Evolutionary conservation across 805 yeast genomes (phyloP).

Genomic region (Wickerhamiella azyma): DNA sequence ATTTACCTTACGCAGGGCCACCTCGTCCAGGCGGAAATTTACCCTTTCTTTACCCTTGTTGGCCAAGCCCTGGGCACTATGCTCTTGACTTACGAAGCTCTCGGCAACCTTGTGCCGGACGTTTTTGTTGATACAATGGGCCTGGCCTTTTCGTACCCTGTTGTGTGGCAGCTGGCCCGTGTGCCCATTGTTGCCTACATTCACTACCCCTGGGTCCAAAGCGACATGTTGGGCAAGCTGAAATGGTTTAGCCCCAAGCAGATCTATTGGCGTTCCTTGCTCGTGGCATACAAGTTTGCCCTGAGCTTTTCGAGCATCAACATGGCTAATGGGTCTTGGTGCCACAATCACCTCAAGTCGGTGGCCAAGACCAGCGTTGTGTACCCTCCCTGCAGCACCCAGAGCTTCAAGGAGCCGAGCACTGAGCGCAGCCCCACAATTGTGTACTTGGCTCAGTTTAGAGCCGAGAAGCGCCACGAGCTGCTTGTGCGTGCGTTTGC

Average conservation of each 20-base stretch:
- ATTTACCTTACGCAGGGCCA: constrained; percentile 43
- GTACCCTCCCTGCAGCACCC: constrained; percentile 86
- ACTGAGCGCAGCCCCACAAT: constrained; percentile 16
- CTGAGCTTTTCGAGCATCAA: constrained; percentile 57
- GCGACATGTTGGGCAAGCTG: constrained; percentile 47
- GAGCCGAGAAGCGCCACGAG: constrained; percentile 87
- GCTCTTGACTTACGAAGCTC: constrained; percentile 54
- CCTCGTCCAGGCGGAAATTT: constrained; percentile 54
- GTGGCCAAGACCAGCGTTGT: constrained; percentile 34
- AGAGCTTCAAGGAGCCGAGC: constrained; percentile 28
- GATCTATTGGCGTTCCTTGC: constrained; percentile 58
- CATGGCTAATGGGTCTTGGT: constrained; percentile 85
- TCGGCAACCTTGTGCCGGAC: constrained; percentile 59
- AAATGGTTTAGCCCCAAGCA: constrained; percentile 29
- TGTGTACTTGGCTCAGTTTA: constrained; percentile 74
- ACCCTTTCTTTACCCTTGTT: constrained; percentile 67
- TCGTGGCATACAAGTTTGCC: constrained; percentile 46
- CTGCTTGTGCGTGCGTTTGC: constrained; percentile 54
- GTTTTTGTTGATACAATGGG: constrained; percentile 94
- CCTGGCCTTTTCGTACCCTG: constrained; percentile 71
- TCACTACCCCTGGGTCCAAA: constrained; percentile 88
- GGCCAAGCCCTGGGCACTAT: constrained; percentile 83
- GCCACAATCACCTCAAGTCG: constrained; percentile 51
- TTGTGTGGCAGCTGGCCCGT: constrained; percentile 40
- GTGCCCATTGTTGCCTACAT: constrained; percentile 77